Conservation (phyloP, 176 grass and related monocot species). For the Neostapfia colusana region DNA sequence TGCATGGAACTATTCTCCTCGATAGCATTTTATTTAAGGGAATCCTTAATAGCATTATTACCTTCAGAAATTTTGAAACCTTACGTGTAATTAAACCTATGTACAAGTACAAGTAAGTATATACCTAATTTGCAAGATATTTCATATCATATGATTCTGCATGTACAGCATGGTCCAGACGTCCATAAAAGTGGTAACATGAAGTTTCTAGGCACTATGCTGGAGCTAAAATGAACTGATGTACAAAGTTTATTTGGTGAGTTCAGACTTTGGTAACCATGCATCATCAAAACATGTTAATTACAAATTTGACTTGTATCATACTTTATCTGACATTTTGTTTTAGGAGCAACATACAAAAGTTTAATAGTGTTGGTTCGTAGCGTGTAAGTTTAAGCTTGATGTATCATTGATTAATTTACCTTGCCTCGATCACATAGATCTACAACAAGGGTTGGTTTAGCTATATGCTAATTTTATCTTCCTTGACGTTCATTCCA, state of each 20-base stretch:
- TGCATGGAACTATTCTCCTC: too few relatives aligned
- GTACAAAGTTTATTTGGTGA: background rate
- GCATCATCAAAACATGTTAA: background rate
- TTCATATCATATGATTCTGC: too few relatives aligned
- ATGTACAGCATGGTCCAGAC: too few relatives aligned
- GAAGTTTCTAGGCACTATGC: too few relatives aligned
- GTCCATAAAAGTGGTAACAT: too few relatives aligned
- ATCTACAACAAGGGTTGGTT: background rate
- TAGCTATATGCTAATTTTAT: background rate
- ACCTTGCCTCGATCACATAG: background rate
- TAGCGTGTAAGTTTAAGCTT: background rate
- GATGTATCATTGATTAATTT: background rate
- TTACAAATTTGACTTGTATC: background rate
- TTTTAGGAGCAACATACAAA: background rate
- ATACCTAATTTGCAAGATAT: too few relatives aligned
- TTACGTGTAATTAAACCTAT: too few relatives aligned
- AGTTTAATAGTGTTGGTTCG: background rate
- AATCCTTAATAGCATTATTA: too few relatives aligned
- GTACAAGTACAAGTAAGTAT: too few relatives aligned
- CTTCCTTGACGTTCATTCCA: background rate
- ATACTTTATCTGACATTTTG: background rate
- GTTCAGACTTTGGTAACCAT: background rate
- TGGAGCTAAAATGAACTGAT: background rate
- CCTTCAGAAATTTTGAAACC: too few relatives aligned
- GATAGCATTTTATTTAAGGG: too few relatives aligned